Percentiles rank a stretch among this genome's conserved stretches.
Conservation (phyloP, 768 basidiomycete species). For the Leccinum pellstonianum region DNA sequence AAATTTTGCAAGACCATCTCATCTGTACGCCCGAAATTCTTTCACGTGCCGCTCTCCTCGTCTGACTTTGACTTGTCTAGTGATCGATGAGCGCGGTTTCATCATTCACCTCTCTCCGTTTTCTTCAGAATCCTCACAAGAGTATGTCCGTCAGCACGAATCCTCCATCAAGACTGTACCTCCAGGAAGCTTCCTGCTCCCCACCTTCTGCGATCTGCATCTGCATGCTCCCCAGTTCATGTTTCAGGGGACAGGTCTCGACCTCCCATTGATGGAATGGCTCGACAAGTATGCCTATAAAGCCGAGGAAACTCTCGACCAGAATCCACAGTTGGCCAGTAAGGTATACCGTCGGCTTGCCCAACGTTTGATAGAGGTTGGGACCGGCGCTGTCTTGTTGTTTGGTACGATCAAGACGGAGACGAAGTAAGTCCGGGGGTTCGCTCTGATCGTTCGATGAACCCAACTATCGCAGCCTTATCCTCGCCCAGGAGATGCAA, state of each 20-base stretch:
- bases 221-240: conserved; percentile 88
- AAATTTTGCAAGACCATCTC: conserved; percentile 56
- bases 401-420: conserved; percentile 84
- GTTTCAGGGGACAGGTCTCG: conserved; percentile 83
- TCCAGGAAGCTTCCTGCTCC: conserved; percentile 64
- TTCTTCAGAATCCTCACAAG: conserved; percentile 35
- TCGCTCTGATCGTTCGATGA: not conserved
- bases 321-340: conserved; percentile 54
- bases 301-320: conserved; percentile 75
- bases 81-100: conserved; percentile 40
- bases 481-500: conserved; percentile 76
- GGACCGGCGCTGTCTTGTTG: conserved; percentile 73
- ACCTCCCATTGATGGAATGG: conserved; percentile 85
- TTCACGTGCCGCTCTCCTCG: not conserved
- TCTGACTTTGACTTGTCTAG: conserved; percentile 24
- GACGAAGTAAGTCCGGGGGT: conserved; percentile 61
- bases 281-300: conserved; percentile 78
- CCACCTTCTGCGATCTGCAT: conserved; percentile 81
- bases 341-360: conserved; percentile 70
- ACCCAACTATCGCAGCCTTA: conserved; percentile 47
- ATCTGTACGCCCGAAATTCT: conserved; percentile 38
- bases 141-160: conserved; percentile 26
- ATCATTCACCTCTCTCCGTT: conserved; percentile 51
- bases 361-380: conserved; percentile 61
- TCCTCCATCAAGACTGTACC: conserved; percentile 38